These are phyloP conservation scores for Phytophthora pisi DNA, from an alignment of 352 stramenopile genomes.

Conservation along the genomic window DNA sequence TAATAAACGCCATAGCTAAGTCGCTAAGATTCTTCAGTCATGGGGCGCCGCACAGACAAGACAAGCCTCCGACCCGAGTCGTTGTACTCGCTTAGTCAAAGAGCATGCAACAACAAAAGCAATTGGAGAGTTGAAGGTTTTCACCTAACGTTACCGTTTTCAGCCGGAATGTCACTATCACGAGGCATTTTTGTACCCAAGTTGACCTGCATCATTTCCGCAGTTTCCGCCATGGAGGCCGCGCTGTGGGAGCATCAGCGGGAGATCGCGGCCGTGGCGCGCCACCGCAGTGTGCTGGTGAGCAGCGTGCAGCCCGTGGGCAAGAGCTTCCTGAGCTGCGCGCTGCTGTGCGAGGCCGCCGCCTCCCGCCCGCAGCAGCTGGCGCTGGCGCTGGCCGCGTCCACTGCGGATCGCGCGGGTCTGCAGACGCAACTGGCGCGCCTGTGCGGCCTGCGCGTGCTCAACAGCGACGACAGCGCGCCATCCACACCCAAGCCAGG, in stretches of 20 bases:
- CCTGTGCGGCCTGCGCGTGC: constrained; percentile 44
- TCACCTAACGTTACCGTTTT: too few relatives aligned
- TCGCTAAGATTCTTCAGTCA: too few relatives aligned
- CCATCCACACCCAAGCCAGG: not conserved
- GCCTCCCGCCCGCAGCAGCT: constrained; percentile 18
- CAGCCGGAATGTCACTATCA: too few relatives aligned
- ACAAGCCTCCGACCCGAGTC: too few relatives aligned
- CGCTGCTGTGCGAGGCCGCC: constrained; percentile 53
- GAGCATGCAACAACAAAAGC: too few relatives aligned
- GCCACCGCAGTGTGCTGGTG: constrained; percentile 63
- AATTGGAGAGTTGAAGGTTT: too few relatives aligned
- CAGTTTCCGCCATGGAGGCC: constrained; percentile 32
- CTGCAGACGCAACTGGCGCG: constrained; percentile 8
- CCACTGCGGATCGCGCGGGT: constrained; percentile 40
- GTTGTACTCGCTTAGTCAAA: too few relatives aligned
- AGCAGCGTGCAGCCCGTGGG: constrained; percentile 60
- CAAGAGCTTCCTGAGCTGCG: constrained; percentile 72
- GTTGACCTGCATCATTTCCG: constrained; percentile 5
- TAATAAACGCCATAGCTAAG: too few relatives aligned
- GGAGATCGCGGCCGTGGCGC: constrained; percentile 74
- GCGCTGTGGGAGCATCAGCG: constrained; percentile 64
- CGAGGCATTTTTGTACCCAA: too few relatives aligned
- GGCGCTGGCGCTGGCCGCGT: constrained; percentile 53
- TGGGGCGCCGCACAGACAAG: too few relatives aligned
- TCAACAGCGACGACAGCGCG: constrained; percentile 37